Evolutionary conservation across 768 basidiomycete species (phyloP), one percentile per base, ranked within the genome.

Genomic region (Candolleomyces efflorescens): DNA sequence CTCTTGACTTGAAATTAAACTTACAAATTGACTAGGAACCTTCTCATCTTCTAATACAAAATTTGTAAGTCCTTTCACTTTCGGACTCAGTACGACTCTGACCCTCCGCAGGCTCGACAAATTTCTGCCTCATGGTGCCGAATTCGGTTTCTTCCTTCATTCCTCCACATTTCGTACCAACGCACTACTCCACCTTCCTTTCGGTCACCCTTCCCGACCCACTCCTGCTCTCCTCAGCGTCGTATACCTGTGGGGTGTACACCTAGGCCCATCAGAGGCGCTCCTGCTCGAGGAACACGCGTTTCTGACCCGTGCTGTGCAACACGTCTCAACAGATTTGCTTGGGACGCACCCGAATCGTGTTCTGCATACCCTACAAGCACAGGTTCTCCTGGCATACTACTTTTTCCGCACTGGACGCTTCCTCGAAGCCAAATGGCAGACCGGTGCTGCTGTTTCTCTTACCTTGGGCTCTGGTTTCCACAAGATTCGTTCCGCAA

Each of bases 121-220:
- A 24, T 85, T 92, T 64, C 67, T 84, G 11, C 81, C 79, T 15
- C 77, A 88, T 62, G 77, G 81, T 0, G 67, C 74, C 37, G 78
- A 84, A 62, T 77, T 89, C 57, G 86, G 86, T 4, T 84, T 90
- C 64, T 91, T 90, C 68, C 80, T 92, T 55, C 70, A 77, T 56
- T 63, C 69, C 6, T 56, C 75, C 7, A 77, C 83, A 32, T 79
- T 86, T 60, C 78, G 78, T 47, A 72, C 74, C 38, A 69, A 76
- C 3, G 70, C 74, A 6, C 74, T 87, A 51, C 74, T 87, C 13
- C 68, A 74, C 1, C 76, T 78, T 45, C 73, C 78, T 1, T 74
- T 84, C 51, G 77, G 81, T 0, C 75, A 80, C 45, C 72, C 75
- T 3, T 72, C 76, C 39, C 69, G 80, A 3, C 81, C 81, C 18